Evolutionary conservation across 305 asterid genomes (phyloP), one percentile per base, ranked within the genome.

Genomic region (Ilex paraguariensis): DNA sequence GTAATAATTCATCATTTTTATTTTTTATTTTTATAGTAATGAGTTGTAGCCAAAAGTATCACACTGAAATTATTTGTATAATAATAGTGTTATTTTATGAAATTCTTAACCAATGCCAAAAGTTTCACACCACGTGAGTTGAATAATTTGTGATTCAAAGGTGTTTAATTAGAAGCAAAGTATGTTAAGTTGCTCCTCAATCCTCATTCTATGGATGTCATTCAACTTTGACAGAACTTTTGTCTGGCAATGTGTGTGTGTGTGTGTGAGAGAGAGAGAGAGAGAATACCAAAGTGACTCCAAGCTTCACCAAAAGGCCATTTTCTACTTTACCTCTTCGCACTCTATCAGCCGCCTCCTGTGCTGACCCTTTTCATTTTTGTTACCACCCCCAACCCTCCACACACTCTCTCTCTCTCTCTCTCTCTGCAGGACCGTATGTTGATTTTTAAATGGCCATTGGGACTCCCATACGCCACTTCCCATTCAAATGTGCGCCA

Each of bases 181-280:
- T 36, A 36, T 8, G 32, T 52, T 3, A 52, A 17, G 3, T 5
- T 10, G 31, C 1, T 15, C 61, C 54, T n/a, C n/a, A n/a, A n/a
- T n/a, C n/a, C n/a, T 50, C 28, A 32, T 64, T 70, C 69, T 49
- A 66, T 76, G 85, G 85, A 68, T 73, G 63, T 54, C 61, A 73
- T 80, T 70, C 66, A 63, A 53, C 67, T 55, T 62, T 46, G 84
- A 79, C 84, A 79, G 58, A 31, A 39, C 32, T 6, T 0, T 48
- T 63, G 74, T 60, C 83, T 21, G 45, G 46, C 56, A 44, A 54
- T 33, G 2, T 31, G 13, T 21, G 7, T 45, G 40, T n/a, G 17
- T 36, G 21, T 31, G 13, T 13, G 12, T 10, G 33, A 13, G 7
- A 53, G 51, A 39, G 28, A 16, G 33, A n/a, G 31, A 13, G n/a